Conservation (phyloP, 768 basidiomycete species). For the Mycena amicta region DNA sequence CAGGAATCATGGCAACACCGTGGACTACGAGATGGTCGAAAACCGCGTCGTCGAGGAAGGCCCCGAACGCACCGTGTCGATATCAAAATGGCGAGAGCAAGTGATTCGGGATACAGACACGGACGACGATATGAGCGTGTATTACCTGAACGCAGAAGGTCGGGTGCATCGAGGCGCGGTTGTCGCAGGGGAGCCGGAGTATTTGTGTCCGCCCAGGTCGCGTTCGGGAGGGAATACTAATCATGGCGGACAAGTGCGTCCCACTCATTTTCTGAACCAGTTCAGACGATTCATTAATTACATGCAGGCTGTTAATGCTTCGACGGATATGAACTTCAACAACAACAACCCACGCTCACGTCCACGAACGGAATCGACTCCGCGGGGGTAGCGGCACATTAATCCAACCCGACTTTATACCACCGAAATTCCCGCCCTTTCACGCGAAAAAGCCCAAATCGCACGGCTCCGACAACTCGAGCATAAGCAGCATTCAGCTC, state of each 20-base stretch:
- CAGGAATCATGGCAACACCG: slow-evolving; percentile 22
- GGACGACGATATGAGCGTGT: slow-evolving; percentile 47
- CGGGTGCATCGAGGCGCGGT: slow-evolving; percentile 22
- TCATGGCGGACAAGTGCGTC: too few relatives aligned
- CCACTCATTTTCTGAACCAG: too few relatives aligned
- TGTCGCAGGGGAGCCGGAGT: too few relatives aligned
- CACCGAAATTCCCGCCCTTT: slow-evolving; percentile 3
- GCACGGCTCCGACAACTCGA: slow-evolving; percentile 3
- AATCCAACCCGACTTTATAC: neutral
- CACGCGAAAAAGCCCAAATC: slow-evolving; percentile 9
- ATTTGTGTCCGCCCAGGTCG: too few relatives aligned
- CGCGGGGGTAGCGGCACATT: slow-evolving; percentile 13
- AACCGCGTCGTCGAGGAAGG: slow-evolving; percentile 47
- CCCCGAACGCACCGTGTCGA: slow-evolving; percentile 54
- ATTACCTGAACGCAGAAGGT: slow-evolving; percentile 43
- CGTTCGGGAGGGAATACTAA: too few relatives aligned
- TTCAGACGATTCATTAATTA: too few relatives aligned
- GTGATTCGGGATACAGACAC: slow-evolving; percentile 43
- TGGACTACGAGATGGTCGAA: slow-evolving; percentile 44
- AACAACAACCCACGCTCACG: neutral
- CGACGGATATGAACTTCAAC: too few relatives aligned
- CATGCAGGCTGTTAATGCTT: too few relatives aligned
- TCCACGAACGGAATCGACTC: slow-evolving; percentile 17
- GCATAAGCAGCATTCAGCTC: slow-evolving; percentile 20
- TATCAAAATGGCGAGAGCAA: slow-evolving; percentile 60